Conservation (phyloP, 768 basidiomycete genomes). For the Tulasnella calospora region DNA sequence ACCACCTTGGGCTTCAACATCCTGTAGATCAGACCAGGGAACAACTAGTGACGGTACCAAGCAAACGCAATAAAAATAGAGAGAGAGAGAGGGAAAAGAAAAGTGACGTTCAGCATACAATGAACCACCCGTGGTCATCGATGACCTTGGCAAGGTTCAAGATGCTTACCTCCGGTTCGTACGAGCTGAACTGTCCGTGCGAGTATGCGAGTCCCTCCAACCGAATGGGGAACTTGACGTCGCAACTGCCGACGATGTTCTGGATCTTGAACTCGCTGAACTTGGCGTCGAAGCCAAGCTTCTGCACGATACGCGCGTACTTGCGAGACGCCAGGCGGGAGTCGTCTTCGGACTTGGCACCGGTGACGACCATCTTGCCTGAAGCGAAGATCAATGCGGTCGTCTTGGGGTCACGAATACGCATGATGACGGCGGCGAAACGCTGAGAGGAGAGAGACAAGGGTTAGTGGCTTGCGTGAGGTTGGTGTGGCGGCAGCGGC, state of each 20-base stretch:
- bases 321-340: conserved; percentile 94
- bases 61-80: neutral
- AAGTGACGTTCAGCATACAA: neutral
- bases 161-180: conserved; percentile 85
- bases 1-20: conserved; percentile 99
- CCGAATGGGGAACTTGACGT: conserved; percentile 98
- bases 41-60: conserved; percentile 53
- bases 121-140: neutral
- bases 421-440: conserved; percentile 99
- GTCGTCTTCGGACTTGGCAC: conserved; percentile 98
- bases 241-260: conserved; percentile 97
- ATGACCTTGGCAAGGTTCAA: neutral
- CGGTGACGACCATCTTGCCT: conserved; percentile 99
- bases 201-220: conserved; percentile 95
- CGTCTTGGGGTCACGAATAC: conserved; percentile 99
- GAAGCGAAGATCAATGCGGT: conserved; percentile 99
- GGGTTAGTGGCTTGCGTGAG: neutral
- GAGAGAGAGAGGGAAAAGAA: neutral
- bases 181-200: conserved; percentile 96
- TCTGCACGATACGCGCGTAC: conserved; percentile 98
- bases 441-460: conserved; percentile 54
- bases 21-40: conserved; percentile 98
- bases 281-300: conserved; percentile 98
- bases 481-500: neutral
- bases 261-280: conserved; percentile 99